Base-by-base conservation (phyloP, 768 basidiomycete genomes). In the Macrocybe gigantea region DNA sequence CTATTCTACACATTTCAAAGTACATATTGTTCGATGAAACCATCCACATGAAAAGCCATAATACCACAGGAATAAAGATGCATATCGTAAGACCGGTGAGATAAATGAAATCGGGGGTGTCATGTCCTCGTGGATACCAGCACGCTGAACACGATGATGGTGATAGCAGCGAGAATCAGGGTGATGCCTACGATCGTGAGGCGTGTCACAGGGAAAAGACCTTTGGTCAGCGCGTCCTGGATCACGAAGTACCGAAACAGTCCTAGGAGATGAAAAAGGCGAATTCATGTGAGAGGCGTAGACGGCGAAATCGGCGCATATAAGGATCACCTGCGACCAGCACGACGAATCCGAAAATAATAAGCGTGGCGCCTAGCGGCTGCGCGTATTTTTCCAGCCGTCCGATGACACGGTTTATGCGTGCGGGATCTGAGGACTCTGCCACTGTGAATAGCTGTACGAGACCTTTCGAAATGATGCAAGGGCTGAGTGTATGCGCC, bases 161-260 rank as follows among this genome's bases (percentile, higher is more conserved):
- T 46, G 33, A 58, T 46, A 9, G 53, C 34, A 8, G 52, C 49
- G 2, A 48, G 46, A 22, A 49, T 8, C 3, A 49, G 62, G 7
- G 82, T 60, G n/a, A 71, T 60, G 1, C 60, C 59, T 1, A 67
- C 67, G 6, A 71, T 60, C 3, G 72, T 67, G 12, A 72, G 40
- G 7, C 78, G 66, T n/a, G 79, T 75, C n/a, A 72, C 70, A 3
- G 80, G 79, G 53, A 80, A 83, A 40, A 68, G 55, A 7, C 79
- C 78, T 35, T 70, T 67, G 1, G 70, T 64, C 47, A 83, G 67
- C 6, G 75, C 72, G 0, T 60, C 56, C 55, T 83, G 81, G 3
- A 80, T 68, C 1, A 60, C 56, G 56, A 81, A 82, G 56, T 78
- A 83, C n/a, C 81, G 69, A 8, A 57, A 45, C 10, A 74, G 57